Conservation (phyloP, 352 stramenopile genomes). For the Globisporangium alternatum region DNA sequence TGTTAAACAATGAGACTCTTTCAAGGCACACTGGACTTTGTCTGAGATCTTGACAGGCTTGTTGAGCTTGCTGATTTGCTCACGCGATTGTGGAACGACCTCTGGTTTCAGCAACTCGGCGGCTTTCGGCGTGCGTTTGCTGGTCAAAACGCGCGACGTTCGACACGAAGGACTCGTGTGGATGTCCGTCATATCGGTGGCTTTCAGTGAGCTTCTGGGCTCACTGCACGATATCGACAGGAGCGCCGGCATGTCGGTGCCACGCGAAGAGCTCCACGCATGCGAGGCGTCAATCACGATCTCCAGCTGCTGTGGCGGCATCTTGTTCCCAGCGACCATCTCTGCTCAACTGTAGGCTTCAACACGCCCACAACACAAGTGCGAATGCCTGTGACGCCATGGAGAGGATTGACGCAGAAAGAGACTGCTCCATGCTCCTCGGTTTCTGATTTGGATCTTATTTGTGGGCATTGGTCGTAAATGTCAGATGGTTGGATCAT, state of each 20-base stretch:
- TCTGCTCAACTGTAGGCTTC: not conserved
- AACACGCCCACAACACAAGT: constrained; percentile 1
- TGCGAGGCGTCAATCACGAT: not conserved
- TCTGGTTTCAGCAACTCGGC: not conserved
- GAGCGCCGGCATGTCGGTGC: constrained; percentile 10
- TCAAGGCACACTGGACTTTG: not conserved
- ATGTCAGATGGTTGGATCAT: not conserved
- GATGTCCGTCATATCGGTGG: constrained; percentile 11
- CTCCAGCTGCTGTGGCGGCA: constrained; percentile 1
- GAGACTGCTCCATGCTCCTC: not conserved
- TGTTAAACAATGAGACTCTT: not conserved
- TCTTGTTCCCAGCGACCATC: constrained; percentile 9
- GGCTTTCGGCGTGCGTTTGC: constrained; percentile 6
- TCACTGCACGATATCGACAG: not conserved
- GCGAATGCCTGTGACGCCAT: not conserved
- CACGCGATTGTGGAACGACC: not conserved
- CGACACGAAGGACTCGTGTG: constrained; percentile 8
- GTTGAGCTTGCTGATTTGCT: not conserved
- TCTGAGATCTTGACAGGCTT: not conserved
- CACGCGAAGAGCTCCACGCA: not conserved
- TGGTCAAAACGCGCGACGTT: constrained; percentile 16
- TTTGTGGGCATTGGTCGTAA: not conserved
- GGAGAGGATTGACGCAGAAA: not conserved
- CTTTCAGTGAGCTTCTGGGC: not conserved
- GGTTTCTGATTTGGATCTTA: not conserved